Percentiles rank a stretch among this genome's conserved stretches.
Evolutionary conservation across 2,329 filamentous ascomycete species (phyloP).

Genomic region (Scytalidium lignicola): DNA sequence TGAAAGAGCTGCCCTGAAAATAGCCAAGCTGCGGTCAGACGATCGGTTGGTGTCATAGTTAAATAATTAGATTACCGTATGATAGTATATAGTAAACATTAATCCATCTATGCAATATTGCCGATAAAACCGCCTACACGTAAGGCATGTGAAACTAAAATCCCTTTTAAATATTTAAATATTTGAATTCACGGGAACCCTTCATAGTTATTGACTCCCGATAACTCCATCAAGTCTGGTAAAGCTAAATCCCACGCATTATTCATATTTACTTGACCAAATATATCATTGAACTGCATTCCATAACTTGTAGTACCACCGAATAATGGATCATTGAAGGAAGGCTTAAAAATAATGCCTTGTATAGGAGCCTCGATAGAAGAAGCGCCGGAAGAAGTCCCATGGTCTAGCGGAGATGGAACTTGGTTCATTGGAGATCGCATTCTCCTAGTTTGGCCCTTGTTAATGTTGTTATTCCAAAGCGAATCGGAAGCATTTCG

Average conservation of each 20-base stretch:
- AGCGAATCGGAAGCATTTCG: not conserved
- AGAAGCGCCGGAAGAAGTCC: not conserved
- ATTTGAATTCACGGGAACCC: not conserved
- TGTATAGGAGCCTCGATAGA: not conserved
- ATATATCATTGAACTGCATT: not conserved
- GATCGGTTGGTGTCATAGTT: too few relatives aligned
- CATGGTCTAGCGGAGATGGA: not conserved
- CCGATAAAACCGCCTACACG: too few relatives aligned
- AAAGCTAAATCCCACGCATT: not conserved
- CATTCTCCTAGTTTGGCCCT: not conserved
- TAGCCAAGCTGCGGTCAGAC: too few relatives aligned
- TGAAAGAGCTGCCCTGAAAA: too few relatives aligned
- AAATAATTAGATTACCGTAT: too few relatives aligned
- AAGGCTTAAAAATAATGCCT: not conserved
- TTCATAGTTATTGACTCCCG: not conserved
- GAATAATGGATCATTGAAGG: not conserved
- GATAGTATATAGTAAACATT: too few relatives aligned
- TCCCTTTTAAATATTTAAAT: too few relatives aligned
- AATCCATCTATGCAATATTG: too few relatives aligned
- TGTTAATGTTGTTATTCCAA: not conserved
- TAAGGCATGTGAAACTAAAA: too few relatives aligned
- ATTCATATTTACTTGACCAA: not conserved
- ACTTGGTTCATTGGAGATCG: not conserved
- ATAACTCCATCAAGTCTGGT: not conserved
- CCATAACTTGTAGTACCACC: not conserved